A percentile compares a stretch with the other conserved stretches of the same genome.
Evolutionary conservation across 1,284 basidiomycete genomes (phyloP).

Genomic region (Paramarasmius palmivorus): DNA sequence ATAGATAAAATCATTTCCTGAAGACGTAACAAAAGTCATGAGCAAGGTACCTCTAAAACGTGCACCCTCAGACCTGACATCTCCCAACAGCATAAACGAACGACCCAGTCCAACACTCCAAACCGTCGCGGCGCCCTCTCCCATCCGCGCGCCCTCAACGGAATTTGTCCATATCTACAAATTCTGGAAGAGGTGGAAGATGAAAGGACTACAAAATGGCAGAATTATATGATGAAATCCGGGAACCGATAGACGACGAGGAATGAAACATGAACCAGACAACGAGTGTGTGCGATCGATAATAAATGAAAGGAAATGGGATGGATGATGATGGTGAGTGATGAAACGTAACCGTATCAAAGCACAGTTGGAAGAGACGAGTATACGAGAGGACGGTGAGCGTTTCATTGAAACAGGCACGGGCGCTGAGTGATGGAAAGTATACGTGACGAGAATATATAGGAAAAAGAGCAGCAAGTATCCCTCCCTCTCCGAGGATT

Average conservation of each 20-base stretch:
- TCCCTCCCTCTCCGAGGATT: slow-evolving; percentile 20
- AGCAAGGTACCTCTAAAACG: not conserved
- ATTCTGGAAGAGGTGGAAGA: slow-evolving; percentile 51
- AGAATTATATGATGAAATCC: slow-evolving; percentile 20
- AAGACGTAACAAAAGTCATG: not conserved
- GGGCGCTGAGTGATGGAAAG: slow-evolving; percentile 31
- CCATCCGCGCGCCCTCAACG: slow-evolving; percentile 57
- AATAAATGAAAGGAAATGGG: slow-evolving; percentile 13
- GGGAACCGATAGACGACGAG: slow-evolving; percentile 22
- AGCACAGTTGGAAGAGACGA: slow-evolving; percentile 7
- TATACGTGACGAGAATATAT: slow-evolving; percentile 20
- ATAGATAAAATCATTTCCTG: not conserved
- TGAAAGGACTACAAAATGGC: slow-evolving; percentile 58
- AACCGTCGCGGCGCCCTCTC: slow-evolving; percentile 66
- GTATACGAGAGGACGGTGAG: not conserved
- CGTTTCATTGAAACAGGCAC: slow-evolving; percentile 19
- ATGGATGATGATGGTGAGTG: slow-evolving; percentile 2
- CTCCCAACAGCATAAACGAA: too few relatives aligned
- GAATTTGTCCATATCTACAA: slow-evolving; percentile 23
- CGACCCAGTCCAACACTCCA: slow-evolving; percentile 11
- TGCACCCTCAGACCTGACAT: too few relatives aligned
- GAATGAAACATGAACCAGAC: slow-evolving; percentile 17
- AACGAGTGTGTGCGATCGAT: slow-evolving; percentile 14
- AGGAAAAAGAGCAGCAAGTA: slow-evolving; percentile 24
- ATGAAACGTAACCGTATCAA: slow-evolving; percentile 1